These are phyloP conservation scores for Scenedesmus sp. DNA, from an alignment of 163 green algal genomes.

Conservation along the genomic window DNA sequence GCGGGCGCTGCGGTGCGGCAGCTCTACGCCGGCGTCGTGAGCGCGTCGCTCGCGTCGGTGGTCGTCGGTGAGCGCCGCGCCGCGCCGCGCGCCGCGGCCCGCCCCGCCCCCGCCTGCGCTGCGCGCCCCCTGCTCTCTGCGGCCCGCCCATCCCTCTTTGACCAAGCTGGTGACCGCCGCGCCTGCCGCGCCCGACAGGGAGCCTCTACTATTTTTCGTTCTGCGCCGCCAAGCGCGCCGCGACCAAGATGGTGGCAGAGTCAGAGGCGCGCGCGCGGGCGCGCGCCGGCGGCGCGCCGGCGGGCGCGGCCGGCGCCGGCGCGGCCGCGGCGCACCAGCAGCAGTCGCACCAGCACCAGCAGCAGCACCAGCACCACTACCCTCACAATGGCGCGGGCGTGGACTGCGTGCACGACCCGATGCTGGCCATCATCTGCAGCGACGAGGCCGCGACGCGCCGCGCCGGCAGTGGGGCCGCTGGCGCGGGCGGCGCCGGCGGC, in stretches of 20 bases:
- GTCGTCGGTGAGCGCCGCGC: conserved; percentile 37
- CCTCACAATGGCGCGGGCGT: conserved; percentile 15
- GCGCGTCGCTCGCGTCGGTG: conserved; percentile 25
- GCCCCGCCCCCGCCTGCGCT: too few species aligned
- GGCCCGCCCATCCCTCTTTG: too few species aligned
- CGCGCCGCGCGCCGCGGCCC: too few species aligned
- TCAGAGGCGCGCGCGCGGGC: conserved; percentile 17
- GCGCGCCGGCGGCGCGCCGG: not conserved
- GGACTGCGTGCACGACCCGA: conserved; percentile 27
- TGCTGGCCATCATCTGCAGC: conserved; percentile 39
- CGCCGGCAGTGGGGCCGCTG: too few species aligned
- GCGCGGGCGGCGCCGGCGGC: too few species aligned
- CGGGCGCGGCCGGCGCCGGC: not conserved
- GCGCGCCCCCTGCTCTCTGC: too few species aligned
- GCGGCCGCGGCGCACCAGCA: not conserved
- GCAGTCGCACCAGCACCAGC: conserved; percentile 6
- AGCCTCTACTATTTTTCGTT: conserved; percentile 74
- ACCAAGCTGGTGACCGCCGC: too few species aligned
- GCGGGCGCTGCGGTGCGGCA: not conserved
- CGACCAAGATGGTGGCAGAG: conserved; percentile 21
- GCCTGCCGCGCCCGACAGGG: too few species aligned
- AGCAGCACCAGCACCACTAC: conserved; percentile 18
- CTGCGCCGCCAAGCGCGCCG: conserved; percentile 55
- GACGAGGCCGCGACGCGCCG: conserved; percentile 7
- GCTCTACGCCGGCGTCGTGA: conserved; percentile 41